Base-by-base conservation (phyloP, 345 rosid species). In the Eucalyptus curtisii region DNA sequence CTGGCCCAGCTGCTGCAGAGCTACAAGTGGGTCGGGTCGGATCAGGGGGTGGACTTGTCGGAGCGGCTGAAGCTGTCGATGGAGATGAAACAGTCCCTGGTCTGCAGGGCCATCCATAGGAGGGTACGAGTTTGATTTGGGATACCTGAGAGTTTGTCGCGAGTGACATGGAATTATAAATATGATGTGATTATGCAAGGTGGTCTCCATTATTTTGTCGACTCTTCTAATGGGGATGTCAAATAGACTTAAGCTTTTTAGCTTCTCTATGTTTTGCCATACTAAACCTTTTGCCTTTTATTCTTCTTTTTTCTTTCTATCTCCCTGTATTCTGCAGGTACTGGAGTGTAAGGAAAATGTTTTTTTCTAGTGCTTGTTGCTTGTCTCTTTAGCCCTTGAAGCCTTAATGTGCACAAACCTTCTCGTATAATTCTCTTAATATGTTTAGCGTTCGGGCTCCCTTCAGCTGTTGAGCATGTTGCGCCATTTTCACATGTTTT, bases 1-100 rank as follows among this genome's bases (percentile, higher is more conserved):
- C 91, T 94, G 1, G 94, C 94, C 31, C 94, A 94, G 81, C 66
- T 94, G 86, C 92, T 94, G 44, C 95, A 91, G n/a, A 88, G 25
- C 86, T 91, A 91, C 90, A 88, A 88, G 2, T 94, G 93, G 94
- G 88, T 92, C 8, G 44, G 80, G 37, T 87, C 89, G 8, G 37
- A 52, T 57, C 42, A 20, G 30, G 88, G 87, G 11, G 93, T 92
- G 15, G 94, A 93, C 61, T 68, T 94, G 48, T 50, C 93, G 10
- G 95, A 94, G 88, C 42, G 79, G 25, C 79, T 93, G 88, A 94
- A 91, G 89, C 94, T 94, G 3, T 84, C 95, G 33, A 44, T 92
- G 93, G 94, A 94, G 91, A 92, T 93, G 95, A 92, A 92, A 81
- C 87, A 88, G 25, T 86, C 94, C 2, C 49, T 93, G 91, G 87